phyloP scores from a whole-genome alignment of 352 stramenopile genomes.

The Pythium graminicola region DNA sequence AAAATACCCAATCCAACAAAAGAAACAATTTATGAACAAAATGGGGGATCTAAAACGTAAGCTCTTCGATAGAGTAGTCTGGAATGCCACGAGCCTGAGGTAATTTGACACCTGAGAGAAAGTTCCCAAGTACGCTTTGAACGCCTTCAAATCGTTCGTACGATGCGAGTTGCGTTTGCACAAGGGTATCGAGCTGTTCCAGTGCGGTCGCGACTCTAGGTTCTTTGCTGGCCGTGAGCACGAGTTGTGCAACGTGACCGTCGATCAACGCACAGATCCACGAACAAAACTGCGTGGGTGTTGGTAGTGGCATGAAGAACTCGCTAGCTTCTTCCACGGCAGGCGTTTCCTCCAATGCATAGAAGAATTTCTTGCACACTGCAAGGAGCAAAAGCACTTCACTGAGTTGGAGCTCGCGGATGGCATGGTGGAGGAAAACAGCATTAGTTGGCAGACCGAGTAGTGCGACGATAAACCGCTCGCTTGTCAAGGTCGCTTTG shows the following conservation, averaged over 20 bases:
- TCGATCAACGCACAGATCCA: conserved; percentile 77
- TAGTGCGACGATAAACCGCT: conserved; percentile 53
- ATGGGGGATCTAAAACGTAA: conserved; percentile 37
- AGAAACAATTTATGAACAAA: too few species aligned
- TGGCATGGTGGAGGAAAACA: conserved; percentile 75
- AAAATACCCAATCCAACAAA: too few species aligned
- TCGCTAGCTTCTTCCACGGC: conserved; percentile 13
- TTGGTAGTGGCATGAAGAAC: conserved; percentile 29
- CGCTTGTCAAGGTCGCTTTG: conserved; percentile 27
- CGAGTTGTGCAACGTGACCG: conserved; percentile 56
- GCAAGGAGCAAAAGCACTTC: conserved; percentile 66
- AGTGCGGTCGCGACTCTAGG: conserved; percentile 32
- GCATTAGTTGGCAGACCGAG: conserved; percentile 54
- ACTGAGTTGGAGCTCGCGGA: conserved; percentile 55
- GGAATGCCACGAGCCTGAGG: conserved; percentile 53
- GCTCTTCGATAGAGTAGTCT: conserved; percentile 76
- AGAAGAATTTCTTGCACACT: conserved; percentile 65
- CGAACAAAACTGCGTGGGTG: conserved; percentile 41
- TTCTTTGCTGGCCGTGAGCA: conserved; percentile 51
- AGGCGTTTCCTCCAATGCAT: conserved; percentile 30
- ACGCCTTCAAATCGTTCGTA: conserved; percentile 62
- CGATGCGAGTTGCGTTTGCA: conserved; percentile 44
- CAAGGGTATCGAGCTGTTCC: conserved; percentile 45
- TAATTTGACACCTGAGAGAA: conserved; percentile 62
- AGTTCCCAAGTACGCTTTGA: conserved; percentile 72